A percentile compares a stretch with the other conserved stretches of the same genome.
phyloP scores from a whole-genome alignment of 2,329 filamentous ascomycete genomes.

The Diaporthe vexans region DNA sequence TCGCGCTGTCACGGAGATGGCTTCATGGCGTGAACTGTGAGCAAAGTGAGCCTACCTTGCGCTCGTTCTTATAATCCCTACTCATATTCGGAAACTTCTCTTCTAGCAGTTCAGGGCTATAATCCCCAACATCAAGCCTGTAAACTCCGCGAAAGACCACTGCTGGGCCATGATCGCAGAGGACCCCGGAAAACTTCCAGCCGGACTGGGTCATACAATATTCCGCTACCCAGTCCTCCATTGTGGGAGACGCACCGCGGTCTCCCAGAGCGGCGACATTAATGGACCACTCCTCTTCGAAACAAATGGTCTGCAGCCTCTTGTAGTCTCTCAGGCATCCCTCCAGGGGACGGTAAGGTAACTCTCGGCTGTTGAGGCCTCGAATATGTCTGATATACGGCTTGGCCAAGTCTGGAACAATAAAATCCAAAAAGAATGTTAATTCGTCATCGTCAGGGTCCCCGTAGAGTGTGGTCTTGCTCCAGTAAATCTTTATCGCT shows the following conservation, averaged over 20 bases:
- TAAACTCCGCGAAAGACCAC: neutral
- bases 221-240: neutral
- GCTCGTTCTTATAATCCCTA: neutral
- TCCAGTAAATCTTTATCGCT: neutral
- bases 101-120: fast-evolving
- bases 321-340: neutral
- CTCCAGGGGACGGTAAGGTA: neutral
- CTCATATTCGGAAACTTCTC: neutral
- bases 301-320: neutral
- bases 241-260: neutral
- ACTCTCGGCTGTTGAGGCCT: neutral
- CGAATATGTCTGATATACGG: neutral
- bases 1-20: fast-evolving
- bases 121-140: neutral
- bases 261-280: neutral
- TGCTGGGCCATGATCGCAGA: neutral
- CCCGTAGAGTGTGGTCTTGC: neutral
- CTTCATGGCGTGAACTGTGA: neutral
- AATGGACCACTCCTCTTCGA: neutral
- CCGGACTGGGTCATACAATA: neutral
- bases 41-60: neutral
- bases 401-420: neutral
- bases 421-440: neutral
- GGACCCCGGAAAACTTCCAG: neutral
- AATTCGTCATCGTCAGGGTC: neutral